Base-by-base conservation (phyloP, 768 basidiomycete species). In the Hygrophorus russula region DNA sequence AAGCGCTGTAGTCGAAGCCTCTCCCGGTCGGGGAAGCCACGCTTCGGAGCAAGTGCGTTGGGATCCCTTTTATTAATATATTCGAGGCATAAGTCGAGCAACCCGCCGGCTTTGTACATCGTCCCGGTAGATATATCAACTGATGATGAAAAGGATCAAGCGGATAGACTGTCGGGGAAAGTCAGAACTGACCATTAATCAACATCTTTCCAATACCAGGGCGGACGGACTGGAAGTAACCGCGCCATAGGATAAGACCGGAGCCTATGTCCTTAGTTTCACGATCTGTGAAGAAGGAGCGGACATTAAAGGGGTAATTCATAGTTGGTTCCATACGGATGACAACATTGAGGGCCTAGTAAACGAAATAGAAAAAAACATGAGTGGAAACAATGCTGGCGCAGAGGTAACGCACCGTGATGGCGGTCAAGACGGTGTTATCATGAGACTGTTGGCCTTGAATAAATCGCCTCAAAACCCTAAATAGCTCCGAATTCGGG, bases 221-320 rank as follows among this genome's bases (percentile, higher is more conserved):
- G 12, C 82, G 68, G 7, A 82, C 71, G 0, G 76, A 79, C 53
- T 82, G 82, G 58, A 83, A 84, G 46, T 82, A 84, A 0, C 81
- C 82, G 2, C 82, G 69, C 81, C 82, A 83, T 2, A 84, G 60
- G 10, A 73, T 65, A 4, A 84, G 64, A 1, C 81, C 82, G 14
- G 41, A 34, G 19, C 67, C 67, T 10, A 70, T 65, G 47, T 67
- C 63, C 49, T 69, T 73, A 9, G 64, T 69, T 50, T 79, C 81
- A 1, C 58, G 57, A 33, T 73, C 59, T 0, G 81, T 82, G 53
- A 80, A 84, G 59, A 84, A 84, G 0, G 78, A 81, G 0, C 81
- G 70, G n/a, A 79, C 71, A 44, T 82, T 81, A 62, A 78, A 83
- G 0, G 82, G 80, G 41, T 74, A 80, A 20, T 67, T 69, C 62